Base-by-base conservation (phyloP, 192 early-diverging fungal genomes). In the Coemansia erecta region DNA sequence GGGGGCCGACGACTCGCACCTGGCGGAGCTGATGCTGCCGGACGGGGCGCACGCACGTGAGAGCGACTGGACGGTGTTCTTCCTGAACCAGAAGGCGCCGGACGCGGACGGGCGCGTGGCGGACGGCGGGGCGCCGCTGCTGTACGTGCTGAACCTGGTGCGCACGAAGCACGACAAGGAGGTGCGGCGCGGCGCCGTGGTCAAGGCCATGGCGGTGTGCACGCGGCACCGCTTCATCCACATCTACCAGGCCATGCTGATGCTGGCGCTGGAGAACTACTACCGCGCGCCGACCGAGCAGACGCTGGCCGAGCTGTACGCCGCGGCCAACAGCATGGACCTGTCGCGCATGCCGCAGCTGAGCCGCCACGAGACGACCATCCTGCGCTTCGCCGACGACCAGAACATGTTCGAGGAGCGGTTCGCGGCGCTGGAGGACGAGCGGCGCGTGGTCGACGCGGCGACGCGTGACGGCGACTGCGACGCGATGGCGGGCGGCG, bases 11-110 rank as follows among this genome's bases (percentile, higher is more conserved):
- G 87, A 89, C 75, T 86, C 89, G 89, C 70, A 71, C 52, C 50
- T 97, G 45, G 92, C 94, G n/a, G 94, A 97, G 57, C 86, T 94
- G 39, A 97, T 97, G 94, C 72, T 97, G 58, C 94, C 94, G 5
- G 94, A 97, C 70, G 94, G 94, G 3, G 91, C 93, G 15, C 94
- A 97, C 80, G 72, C 92, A n/a, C 83, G 93, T 19, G 85, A 93
- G 42, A 90, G 92, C 61, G 94, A 97, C 75, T 94, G 92, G 92
- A 95, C 93, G 17, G 86, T 93, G 61, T 95, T 97, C 57, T 90
- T 94, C 51, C 70, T 97, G 18, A 97, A 97, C 73, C 87, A 87
- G 58, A 81, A 72, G 55, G 69, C 73, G 37, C 80, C 66, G 6
- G 74, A 81, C 47, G 64, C 70, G 19, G 35, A 24, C 26, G 71